Evolutionary conservation across 1,284 basidiomycete genomes (phyloP), one percentile per base, ranked within the genome.

Genomic region (Trametes pubescens): DNA sequence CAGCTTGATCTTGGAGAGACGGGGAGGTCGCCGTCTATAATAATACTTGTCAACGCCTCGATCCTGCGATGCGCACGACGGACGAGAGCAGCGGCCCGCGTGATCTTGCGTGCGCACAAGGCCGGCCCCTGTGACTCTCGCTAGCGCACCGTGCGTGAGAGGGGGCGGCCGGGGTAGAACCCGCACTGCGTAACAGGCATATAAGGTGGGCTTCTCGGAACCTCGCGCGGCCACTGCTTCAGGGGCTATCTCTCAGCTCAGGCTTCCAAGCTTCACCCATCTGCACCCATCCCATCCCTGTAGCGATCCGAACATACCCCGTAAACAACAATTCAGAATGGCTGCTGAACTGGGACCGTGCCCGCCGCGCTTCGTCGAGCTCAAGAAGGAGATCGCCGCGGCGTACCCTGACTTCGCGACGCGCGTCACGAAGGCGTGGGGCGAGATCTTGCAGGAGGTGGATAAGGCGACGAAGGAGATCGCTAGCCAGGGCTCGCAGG

Each of bases 351-450:
- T 80, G 71, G 75, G 75, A 24, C 75, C 75, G n/a, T 72, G 70
- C 56, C 81, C 82, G 18, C 69, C 77, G 34, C 81, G 79, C 59
- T 87, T 89, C 67, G 72, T 75, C 1, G 84, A 86, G 57, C 65
- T 89, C 62, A 90, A 90, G 74, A 78, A 77, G 58, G 78, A 85
- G 62, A 85, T 90, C 56, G 84, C 83, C 1, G 75, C 75, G 2
- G 77, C 79, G 2, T 83, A 84, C 64, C 83, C 86, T 16, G 78
- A 84, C 69, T 87, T 86, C 66, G 76, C 84, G 73, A 75, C 79
- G 56, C 80, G 77, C 37, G 79, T 82, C 18, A 84, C 80, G 5
- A 75, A 78, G 35, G 81, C 86, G 4, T 90, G 89, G 90, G 77
- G 72, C 22, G 85, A 88, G 61, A 75, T 91, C 38, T 74, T 90